phyloP scores from a whole-genome alignment of 345 rosid genomes.

The Populus pruinosa region DNA sequence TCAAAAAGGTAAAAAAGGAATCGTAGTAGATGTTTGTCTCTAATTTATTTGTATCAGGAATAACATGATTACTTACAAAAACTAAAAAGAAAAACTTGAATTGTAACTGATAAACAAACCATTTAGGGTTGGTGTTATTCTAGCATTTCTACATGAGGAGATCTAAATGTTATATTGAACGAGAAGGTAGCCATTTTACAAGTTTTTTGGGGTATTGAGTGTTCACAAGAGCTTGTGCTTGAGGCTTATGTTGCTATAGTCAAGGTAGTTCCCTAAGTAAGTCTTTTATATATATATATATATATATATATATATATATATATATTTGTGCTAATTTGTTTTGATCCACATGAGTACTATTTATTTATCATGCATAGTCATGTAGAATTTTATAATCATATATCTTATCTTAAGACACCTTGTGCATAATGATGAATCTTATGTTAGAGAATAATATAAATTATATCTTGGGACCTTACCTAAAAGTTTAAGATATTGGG shows the following conservation, averaged over 20 bases:
- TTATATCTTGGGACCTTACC: too few relatives aligned
- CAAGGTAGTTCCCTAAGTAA: conserved; percentile 81
- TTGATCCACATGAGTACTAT: background rate
- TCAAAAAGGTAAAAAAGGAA: background rate
- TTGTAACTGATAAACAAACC: conserved; percentile 57
- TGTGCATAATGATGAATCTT: background rate
- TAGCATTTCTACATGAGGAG: conserved; percentile 74
- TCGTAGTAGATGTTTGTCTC: background rate
- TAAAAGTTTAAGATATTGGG: too few relatives aligned
- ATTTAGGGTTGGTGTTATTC: conserved; percentile 70
- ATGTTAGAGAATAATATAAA: too few relatives aligned
- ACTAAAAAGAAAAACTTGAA: conserved; percentile 63
- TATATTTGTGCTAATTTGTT: background rate
- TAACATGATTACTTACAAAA: conserved; percentile 59
- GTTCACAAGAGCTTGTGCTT: conserved; percentile 57
- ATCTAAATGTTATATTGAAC: conserved; percentile 57
- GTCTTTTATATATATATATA: background rate
- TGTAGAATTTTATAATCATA: too few relatives aligned
- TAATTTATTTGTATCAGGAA: conserved; percentile 39
- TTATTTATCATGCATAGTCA: background rate
- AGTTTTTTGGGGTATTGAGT: conserved; percentile 69
- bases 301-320: too few relatives aligned
- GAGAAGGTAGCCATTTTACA: conserved; percentile 80
- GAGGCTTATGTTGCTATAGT: conserved; percentile 62
- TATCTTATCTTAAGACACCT: background rate